These are phyloP conservation scores for Aspergillus hancockii DNA, from an alignment of 495 filamentous ascomycete genomes.

Conservation along the genomic window DNA sequence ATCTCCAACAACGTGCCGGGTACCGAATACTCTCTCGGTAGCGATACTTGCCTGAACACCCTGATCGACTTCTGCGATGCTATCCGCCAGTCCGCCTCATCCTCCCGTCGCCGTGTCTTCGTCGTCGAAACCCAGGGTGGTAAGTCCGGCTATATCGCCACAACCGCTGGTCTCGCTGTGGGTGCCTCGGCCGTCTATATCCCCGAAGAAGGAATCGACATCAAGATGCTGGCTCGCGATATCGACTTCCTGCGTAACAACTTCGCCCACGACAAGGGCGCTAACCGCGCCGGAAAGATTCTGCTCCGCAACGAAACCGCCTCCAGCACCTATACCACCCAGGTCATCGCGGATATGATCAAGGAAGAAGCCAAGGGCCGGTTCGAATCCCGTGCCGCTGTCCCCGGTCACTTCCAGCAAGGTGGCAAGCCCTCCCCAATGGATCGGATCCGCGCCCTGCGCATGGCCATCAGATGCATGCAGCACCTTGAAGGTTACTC, in stretches of 20 bases:
- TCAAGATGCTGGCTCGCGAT: slow-evolving; percentile 89
- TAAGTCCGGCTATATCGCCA: slow-evolving; percentile 90
- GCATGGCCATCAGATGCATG: slow-evolving; percentile 88
- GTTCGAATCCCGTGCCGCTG: slow-evolving; percentile 90
- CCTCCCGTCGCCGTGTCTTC: slow-evolving; percentile 89
- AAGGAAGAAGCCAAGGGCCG: slow-evolving; percentile 86
- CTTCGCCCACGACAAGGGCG: slow-evolving; percentile 84
- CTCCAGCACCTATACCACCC: slow-evolving; percentile 84
- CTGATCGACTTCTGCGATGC: slow-evolving; percentile 94
- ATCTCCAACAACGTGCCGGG: slow-evolving; percentile 98
- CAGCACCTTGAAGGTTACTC: slow-evolving; percentile 82
- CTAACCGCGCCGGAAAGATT: slow-evolving; percentile 87
- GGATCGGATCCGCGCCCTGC: slow-evolving; percentile 90
- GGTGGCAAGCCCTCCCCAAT: slow-evolving; percentile 91
- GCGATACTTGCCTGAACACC: slow-evolving; percentile 97
- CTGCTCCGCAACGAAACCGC: slow-evolving; percentile 95
- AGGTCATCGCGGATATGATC: slow-evolving; percentile 93
- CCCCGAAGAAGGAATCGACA: slow-evolving; percentile 91
- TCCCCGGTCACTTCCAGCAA: slow-evolving; percentile 96
- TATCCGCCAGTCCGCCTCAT: slow-evolving; percentile 94
- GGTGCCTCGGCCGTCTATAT: slow-evolving; percentile 97
- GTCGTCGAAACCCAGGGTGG: slow-evolving; percentile 98
- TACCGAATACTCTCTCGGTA: slow-evolving; percentile 94
- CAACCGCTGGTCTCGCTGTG: slow-evolving; percentile 82
- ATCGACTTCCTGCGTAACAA: slow-evolving; percentile 86